A percentile compares a stretch with the other conserved stretches of the same genome.
phyloP scores from a whole-genome alignment of 257 asterid species.

The Primulina huaijiensis region DNA sequence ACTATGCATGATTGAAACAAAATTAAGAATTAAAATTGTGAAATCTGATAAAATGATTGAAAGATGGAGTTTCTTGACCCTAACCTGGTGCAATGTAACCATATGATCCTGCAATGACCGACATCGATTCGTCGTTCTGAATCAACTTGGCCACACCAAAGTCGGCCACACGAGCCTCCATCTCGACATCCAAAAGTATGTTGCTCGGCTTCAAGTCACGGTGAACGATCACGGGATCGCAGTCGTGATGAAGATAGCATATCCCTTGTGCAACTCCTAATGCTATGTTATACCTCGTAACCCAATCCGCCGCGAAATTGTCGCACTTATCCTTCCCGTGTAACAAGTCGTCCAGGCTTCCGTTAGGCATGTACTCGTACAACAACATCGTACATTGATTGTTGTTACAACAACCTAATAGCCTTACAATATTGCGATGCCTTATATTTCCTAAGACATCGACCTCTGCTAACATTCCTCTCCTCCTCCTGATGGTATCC shows the following conservation, averaged over 20 bases:
- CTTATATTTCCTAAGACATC: constrained; percentile 84
- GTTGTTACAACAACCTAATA: constrained; percentile 72
- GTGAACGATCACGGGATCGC: constrained; percentile 76
- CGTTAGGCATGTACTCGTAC: constrained; percentile 94
- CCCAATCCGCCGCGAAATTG: constrained; percentile 65
- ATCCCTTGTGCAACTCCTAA: constrained; percentile 93
- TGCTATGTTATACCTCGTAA: constrained; percentile 63
- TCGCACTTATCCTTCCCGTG: constrained; percentile 65
- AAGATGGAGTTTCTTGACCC: neutral
- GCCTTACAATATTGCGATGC: constrained; percentile 77
- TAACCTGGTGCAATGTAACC: constrained; percentile 97
- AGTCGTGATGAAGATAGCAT: constrained; percentile 87
- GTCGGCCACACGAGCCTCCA: constrained; percentile 89
- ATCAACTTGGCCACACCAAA: constrained; percentile 83
- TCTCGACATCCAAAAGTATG: constrained; percentile 58
- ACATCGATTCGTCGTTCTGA: constrained; percentile 70
- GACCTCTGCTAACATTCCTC: constrained; percentile 88
- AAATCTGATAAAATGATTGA: neutral
- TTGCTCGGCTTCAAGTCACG: constrained; percentile 77
- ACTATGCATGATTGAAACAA: too few species aligned
- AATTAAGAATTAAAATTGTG: too few species aligned
- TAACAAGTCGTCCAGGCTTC: constrained; percentile 71
- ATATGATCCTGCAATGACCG: constrained; percentile 84
- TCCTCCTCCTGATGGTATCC: constrained; percentile 40
- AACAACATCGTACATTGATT: constrained; percentile 64